Conservation (phyloP, 805 yeast genomes). For the Lipomyces orientalis region DNA sequence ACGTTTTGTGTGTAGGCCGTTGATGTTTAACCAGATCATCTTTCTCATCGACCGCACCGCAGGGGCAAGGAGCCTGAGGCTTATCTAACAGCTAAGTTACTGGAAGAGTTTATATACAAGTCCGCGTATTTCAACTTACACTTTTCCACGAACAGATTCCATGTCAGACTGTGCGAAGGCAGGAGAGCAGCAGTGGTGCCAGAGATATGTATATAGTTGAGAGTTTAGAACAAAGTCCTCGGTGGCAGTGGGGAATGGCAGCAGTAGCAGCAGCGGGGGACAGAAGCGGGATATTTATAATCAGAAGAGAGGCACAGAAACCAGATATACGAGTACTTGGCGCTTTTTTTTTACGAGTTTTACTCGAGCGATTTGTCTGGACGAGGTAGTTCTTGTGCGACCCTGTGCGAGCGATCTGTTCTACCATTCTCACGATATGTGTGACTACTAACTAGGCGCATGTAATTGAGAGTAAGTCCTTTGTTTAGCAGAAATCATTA, state of each 20-base stretch:
- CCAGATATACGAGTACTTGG: background rate
- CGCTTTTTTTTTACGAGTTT: too few relatives aligned
- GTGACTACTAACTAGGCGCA: background rate
- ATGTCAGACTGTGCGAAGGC: background rate
- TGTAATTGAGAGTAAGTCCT: too few relatives aligned
- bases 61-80: too few relatives aligned
- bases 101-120: background rate
- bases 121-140: background rate
- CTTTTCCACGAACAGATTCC: background rate
- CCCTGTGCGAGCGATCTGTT: background rate
- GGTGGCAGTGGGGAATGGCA: background rate
- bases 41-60: too few relatives aligned
- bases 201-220: background rate
- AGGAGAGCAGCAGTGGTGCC: background rate
- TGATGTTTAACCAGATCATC: too few relatives aligned
- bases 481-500: background rate
- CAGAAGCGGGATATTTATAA: too few relatives aligned
- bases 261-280: background rate
- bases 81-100: background rate
- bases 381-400: background rate
- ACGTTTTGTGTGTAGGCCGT: too few relatives aligned
- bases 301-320: too few relatives aligned
- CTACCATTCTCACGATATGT: too few relatives aligned
- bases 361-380: background rate
- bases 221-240: background rate